Evolutionary conservation across 2,329 filamentous ascomycete genomes (phyloP), one percentile per base, ranked within the genome.

Genomic region (Colletotrichum graminicola): DNA sequence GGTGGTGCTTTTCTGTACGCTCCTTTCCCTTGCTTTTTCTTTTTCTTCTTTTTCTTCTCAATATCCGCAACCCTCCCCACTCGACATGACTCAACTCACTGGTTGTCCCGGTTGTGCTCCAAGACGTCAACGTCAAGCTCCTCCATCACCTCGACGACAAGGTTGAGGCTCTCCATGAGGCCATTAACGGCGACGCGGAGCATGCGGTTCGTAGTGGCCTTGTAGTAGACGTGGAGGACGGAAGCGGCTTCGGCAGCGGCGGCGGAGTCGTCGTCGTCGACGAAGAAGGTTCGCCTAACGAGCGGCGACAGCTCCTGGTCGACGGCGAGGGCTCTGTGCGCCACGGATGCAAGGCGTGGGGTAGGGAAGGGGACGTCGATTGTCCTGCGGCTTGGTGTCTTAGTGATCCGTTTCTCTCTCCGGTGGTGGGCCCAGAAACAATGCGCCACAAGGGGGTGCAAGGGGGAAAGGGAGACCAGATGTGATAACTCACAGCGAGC

Each of bases 171-270:
- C 77, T 98, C 95, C 87, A 98, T 94, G 81, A 98, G 98, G 12
- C 94, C 94, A 82, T 98, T 98, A 67, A 98, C 95, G 3, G 95
- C 93, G 2, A 99, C 96, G 55, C 96, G 91, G 69, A 99, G 87
- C 95, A 98, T 98, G 75, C 96, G 92, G 79, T 98, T 97, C 26
- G 96, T 98, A 0, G 94, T 94, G 1, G 96, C 96, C 66, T 87
- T 88, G 82, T 98, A 98, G 72, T 92, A 88, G 12, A 93, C 92
- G 72, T 88, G 86, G 60, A 98, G 85, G 5, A 95, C 82, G 29
- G 78, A 81, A 23, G 79, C 77, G 51, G 79, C 78, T 36, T 74
- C 70, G 32, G 72, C 67, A 18, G 18, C 41, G 41, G 41, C 41
- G 18, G 75, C 70, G 43, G 34, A 75, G 72, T 64, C 74, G 61